Evolutionary conservation across 2,329 filamentous ascomycete species (phyloP).

Genomic region (Xylaria sp.): DNA sequence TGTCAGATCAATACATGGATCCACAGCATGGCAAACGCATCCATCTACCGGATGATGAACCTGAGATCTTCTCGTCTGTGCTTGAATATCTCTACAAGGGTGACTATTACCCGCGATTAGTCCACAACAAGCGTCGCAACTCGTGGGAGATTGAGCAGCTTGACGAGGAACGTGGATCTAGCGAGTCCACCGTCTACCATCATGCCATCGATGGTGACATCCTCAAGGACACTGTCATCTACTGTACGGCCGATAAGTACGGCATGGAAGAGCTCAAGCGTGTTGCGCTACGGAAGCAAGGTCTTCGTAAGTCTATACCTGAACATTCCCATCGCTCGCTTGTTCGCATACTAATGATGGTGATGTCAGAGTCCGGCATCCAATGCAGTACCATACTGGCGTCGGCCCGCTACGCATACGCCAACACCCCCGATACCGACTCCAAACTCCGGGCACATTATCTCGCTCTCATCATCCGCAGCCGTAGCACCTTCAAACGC

Average conservation of each 20-base stretch:
- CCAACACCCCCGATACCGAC: conserved; percentile 87
- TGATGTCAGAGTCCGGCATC: conserved; percentile 72
- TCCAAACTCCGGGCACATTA: conserved; percentile 93
- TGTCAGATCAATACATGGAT: conserved; percentile 71
- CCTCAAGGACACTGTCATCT: conserved; percentile 89
- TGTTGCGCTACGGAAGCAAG: conserved; percentile 86
- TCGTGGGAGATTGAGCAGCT: conserved; percentile 83
- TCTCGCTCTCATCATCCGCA: conserved; percentile 89
- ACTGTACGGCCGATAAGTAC: conserved; percentile 88
- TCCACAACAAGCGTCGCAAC: conserved; percentile 83
- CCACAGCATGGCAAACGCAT: conserved; percentile 73
- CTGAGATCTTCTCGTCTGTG: conserved; percentile 89
- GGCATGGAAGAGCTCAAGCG: conserved; percentile 85
- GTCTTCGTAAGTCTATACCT: conserved; percentile 68
- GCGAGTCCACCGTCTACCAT: conserved; percentile 76
- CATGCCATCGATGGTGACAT: conserved; percentile 72
- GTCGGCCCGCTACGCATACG: conserved; percentile 90
- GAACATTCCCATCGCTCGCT: background rate
- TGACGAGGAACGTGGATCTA: conserved; percentile 55
- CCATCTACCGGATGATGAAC: conserved; percentile 83
- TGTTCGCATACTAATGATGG: conserved; percentile 19
- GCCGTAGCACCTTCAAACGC: conserved; percentile 87
- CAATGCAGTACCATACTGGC: conserved; percentile 85
- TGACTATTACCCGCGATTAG: conserved; percentile 86
- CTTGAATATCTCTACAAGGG: conserved; percentile 95